Evolutionary conservation across 306 rosid genomes (phyloP).

Genomic region (Amphicarpaea edgeworthii): DNA sequence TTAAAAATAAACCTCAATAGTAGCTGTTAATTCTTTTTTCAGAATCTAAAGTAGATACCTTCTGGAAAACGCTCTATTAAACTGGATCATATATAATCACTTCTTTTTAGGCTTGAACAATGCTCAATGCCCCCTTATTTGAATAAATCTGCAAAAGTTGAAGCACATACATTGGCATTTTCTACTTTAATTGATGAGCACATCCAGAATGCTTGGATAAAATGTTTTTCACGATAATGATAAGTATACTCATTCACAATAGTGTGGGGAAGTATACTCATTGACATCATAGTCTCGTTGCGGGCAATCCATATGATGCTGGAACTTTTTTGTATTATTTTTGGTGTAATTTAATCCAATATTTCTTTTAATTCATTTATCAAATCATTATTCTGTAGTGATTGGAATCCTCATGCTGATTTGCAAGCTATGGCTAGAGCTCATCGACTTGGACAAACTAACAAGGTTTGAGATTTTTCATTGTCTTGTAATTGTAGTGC

Average conservation of each 20-base stretch:
- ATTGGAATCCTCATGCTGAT: slow-evolving; percentile 99
- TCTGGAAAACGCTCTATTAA: background rate
- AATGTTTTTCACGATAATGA: background rate
- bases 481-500: background rate
- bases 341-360: slow-evolving; percentile 4
- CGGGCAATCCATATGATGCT: slow-evolving; percentile 5
- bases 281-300: background rate
- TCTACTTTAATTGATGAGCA: slow-evolving; percentile 5
- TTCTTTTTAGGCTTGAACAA: slow-evolving; percentile 7
- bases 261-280: too few relatives aligned
- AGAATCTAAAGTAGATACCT: background rate
- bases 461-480: slow-evolving; percentile 71
- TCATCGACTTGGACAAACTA: slow-evolving; percentile 98
- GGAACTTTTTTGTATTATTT: background rate
- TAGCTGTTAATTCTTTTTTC: background rate
- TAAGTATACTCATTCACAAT: background rate
- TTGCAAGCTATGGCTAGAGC: slow-evolving; percentile 99
- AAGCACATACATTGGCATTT: slow-evolving; percentile 4
- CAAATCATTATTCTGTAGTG: slow-evolving; percentile 62
- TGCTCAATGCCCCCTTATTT: background rate
- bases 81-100: background rate
- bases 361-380: slow-evolving; percentile 33
- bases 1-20: background rate
- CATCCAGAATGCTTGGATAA: slow-evolving; percentile 20
- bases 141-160: background rate